phyloP scores from a whole-genome alignment of 1,284 basidiomycete species.

The Papiliotrema fonsecae region DNA sequence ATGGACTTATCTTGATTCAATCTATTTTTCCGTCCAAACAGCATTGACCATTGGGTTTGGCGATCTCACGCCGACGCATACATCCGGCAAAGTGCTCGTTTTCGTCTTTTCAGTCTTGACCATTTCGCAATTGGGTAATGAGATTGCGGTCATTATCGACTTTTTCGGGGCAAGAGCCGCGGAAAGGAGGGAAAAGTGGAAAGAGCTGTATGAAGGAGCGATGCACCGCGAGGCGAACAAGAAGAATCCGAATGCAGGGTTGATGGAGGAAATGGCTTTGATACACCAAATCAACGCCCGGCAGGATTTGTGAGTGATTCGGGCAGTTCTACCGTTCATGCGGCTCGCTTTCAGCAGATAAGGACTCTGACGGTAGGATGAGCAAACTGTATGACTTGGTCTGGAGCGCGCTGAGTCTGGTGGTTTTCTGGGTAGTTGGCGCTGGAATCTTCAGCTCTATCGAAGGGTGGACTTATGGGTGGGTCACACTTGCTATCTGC shows the following conservation, averaged over 20 bases:
- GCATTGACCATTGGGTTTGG: conserved; percentile 47
- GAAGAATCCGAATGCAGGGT: conserved; percentile 27
- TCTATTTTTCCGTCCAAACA: conserved; percentile 27
- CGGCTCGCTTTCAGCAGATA: too few relatives aligned
- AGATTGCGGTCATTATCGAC: conserved; percentile 46
- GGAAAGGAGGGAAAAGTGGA: conserved; percentile 39
- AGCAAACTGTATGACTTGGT: conserved; percentile 43
- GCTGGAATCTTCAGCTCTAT: conserved; percentile 41
- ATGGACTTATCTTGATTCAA: conserved; percentile 43
- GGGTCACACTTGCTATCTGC: neutral
- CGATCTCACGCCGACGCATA: conserved; percentile 33
- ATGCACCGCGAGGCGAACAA: conserved; percentile 33
- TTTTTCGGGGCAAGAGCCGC: conserved; percentile 38
- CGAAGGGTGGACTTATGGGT: conserved; percentile 45
- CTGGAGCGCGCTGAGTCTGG: conserved; percentile 38
- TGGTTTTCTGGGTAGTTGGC: conserved; percentile 45
- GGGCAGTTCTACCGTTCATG: too few relatives aligned
- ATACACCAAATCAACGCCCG: conserved; percentile 41
- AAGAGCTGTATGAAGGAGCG: conserved; percentile 32
- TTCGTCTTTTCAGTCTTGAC: conserved; percentile 48
- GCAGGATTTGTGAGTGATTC: conserved; percentile 36
- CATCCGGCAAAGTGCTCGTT: conserved; percentile 43
- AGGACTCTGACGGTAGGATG: conserved; percentile 18
- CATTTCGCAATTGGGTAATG: conserved; percentile 47
- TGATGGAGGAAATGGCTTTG: conserved; percentile 45